These are phyloP conservation scores for Magnaporthiopsis rhizophila DNA, from an alignment of 2,329 filamentous ascomycete genomes.

Conservation along the genomic window DNA sequence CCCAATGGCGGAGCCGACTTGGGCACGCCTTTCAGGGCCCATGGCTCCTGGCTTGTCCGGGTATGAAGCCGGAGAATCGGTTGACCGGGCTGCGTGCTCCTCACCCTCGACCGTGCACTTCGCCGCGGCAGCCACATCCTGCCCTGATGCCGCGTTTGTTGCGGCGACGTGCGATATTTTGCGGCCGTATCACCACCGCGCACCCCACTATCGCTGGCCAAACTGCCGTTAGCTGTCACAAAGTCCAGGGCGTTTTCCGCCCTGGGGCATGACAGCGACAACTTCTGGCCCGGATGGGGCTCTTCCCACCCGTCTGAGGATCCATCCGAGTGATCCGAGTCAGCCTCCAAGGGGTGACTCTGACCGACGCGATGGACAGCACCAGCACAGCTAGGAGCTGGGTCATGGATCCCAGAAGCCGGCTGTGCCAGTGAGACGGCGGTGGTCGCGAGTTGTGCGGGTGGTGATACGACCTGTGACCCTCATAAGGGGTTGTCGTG, in stretches of 20 bases:
- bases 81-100: neutral
- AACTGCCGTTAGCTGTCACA: neutral
- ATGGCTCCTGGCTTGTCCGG: neutral
- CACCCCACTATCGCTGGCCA: slow-evolving; percentile 18
- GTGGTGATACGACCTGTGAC: slow-evolving; percentile 48
- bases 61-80: neutral
- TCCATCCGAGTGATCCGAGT: slow-evolving; percentile 5
- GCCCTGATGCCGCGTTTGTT: neutral
- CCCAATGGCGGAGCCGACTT: neutral
- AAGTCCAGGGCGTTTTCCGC: neutral
- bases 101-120: slow-evolving; percentile 3
- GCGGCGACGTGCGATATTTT: slow-evolving; percentile 22
- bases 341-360: neutral
- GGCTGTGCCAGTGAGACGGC: slow-evolving; percentile 14
- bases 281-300: slow-evolving; percentile 36
- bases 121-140: slow-evolving; percentile 5
- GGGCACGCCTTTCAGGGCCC: no score
- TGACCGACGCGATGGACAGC: neutral
- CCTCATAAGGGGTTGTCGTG: slow-evolving; percentile 43
- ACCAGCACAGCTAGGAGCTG: neutral
- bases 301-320: slow-evolving; percentile 30
- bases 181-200: slow-evolving; percentile 39
- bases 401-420: neutral
- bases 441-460: slow-evolving; percentile 26
- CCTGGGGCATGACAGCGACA: slow-evolving; percentile 21